Evolutionary conservation across 345 rosid species (phyloP).

Genomic region (Iberis pinnata): DNA sequence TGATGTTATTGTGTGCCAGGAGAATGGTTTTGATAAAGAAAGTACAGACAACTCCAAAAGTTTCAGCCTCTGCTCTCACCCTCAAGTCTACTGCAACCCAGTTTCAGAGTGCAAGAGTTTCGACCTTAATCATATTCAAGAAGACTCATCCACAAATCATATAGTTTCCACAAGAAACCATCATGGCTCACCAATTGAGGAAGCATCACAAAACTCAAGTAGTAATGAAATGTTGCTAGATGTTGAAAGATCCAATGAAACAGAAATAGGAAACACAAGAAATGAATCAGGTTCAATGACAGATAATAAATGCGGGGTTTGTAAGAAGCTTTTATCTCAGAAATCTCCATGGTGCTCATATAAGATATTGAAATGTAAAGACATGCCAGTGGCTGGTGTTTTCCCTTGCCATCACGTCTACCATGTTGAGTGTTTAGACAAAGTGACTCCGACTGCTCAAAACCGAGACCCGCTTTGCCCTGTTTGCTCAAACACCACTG

Average conservation of each 20-base stretch:
- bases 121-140: conserved; percentile 34
- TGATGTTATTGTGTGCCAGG: conserved; percentile 37
- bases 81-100: conserved; percentile 67
- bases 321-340: conserved; percentile 57
- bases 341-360: conserved; percentile 84
- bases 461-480: conserved; percentile 73
- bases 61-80: conserved; percentile 57
- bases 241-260: conserved; percentile 57
- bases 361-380: conserved; percentile 60
- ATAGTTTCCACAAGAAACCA: no score
- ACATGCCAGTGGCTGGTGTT: conserved; percentile 77
- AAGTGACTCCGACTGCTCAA: conserved; percentile 57
- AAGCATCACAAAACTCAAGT: conserved; percentile 49
- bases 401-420: conserved; percentile 74
- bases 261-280: conserved; percentile 38
- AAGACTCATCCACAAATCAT: conserved; percentile 27
- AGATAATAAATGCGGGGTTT: conserved; percentile 63
- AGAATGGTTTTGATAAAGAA: conserved; percentile 32
- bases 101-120: conserved; percentile 56
- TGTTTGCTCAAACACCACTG: conserved; percentile 47
- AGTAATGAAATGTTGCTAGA: conserved; percentile 68
- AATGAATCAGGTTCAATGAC: conserved; percentile 20
- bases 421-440: conserved; percentile 92
- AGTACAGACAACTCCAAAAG: conserved; percentile 43
- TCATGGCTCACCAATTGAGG: conserved; percentile 36